These are phyloP conservation scores for Stylosanthes scabra DNA, from an alignment of 331 rosid species.

Conservation along the genomic window DNA sequence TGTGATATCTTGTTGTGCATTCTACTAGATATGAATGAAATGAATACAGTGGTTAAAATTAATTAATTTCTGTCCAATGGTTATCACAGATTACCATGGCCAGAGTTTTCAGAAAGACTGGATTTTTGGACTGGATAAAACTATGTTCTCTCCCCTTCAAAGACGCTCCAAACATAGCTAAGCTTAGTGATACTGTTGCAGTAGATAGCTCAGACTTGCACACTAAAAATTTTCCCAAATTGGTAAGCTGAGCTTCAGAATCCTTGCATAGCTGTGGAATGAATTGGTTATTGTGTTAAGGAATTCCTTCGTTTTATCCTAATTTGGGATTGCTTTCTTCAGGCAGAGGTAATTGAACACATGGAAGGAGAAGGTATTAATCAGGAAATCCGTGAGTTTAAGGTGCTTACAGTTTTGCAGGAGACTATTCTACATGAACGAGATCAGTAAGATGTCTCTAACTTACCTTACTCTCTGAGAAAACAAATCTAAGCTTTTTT, in stretches of 20 bases:
- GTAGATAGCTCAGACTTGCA: no score
- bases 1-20: not conserved
- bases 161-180: no score
- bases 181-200: not conserved
- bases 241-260: conserved; percentile 60
- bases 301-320: conserved; percentile 19
- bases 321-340: conserved; percentile 47
- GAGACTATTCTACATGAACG: conserved; percentile 94
- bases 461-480: not conserved
- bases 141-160: conserved; percentile 58
- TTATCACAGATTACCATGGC: conserved; percentile 69
- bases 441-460: conserved; percentile 63
- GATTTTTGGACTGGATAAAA: conserved; percentile 84
- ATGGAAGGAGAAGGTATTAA: conserved; percentile 68
- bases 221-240: conserved; percentile 16
- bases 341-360: conserved; percentile 88
- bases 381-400: conserved; percentile 82
- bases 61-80: not conserved
- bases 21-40: not conserved
- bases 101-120: conserved; percentile 92
- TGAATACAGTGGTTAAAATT: not conserved
- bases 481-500: not conserved
- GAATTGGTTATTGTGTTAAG: not conserved
- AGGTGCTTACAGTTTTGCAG: conserved; percentile 87
- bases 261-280: conserved; percentile 15